A percentile compares a stretch with the other conserved stretches of the same genome.
Evolutionary conservation across 2,329 filamentous ascomycete genomes (phyloP).

Genomic region (Emergomyces orientalis): DNA sequence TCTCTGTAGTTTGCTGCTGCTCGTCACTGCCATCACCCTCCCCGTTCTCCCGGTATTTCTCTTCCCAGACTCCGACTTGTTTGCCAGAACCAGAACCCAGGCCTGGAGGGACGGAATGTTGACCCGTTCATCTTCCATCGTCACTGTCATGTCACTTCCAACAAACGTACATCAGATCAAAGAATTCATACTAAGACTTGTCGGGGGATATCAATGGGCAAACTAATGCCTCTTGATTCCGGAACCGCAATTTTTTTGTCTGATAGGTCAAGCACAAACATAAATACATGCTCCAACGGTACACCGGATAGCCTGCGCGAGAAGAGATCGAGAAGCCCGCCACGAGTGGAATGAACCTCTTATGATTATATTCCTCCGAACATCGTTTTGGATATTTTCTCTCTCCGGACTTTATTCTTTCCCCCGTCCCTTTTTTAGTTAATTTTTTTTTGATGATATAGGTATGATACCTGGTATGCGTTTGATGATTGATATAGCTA

Average conservation of each 20-base stretch:
- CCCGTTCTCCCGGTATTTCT: background rate
- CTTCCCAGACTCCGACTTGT: background rate
- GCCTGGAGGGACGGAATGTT: background rate
- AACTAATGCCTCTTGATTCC: background rate
- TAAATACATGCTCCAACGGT: background rate
- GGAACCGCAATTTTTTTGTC: background rate
- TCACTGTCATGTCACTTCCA: background rate
- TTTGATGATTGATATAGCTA: background rate
- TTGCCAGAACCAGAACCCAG: background rate
- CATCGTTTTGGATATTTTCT: background rate
- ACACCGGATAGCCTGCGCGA: background rate
- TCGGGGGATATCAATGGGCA: background rate
- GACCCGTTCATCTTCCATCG: background rate
- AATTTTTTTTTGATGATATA: background rate
- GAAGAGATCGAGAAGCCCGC: slow-evolving; percentile 17
- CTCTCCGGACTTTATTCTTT: background rate
- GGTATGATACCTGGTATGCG: background rate
- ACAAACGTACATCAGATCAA: background rate
- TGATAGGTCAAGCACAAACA: background rate
- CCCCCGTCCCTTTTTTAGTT: background rate
- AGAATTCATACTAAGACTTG: background rate
- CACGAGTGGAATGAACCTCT: slow-evolving; percentile 3
- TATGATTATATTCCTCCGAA: background rate
- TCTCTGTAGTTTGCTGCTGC: slow-evolving; percentile 4
- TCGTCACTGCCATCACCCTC: background rate